phyloP scores from a whole-genome alignment of 495 filamentous ascomycete genomes.

The Penicillium manginii region DNA sequence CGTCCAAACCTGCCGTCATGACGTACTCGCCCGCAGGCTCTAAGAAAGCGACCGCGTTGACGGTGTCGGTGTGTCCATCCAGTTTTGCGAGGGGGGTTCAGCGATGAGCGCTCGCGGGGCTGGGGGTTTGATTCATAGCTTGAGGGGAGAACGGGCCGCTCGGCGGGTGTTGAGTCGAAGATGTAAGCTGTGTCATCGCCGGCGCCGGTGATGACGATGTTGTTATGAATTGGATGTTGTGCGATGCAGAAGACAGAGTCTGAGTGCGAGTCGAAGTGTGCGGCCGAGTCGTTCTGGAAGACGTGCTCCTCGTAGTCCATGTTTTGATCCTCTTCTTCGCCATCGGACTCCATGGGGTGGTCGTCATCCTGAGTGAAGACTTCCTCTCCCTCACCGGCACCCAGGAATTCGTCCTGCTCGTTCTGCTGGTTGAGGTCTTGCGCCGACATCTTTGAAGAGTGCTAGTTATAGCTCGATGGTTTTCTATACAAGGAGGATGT shows the following conservation, averaged over 20 bases:
- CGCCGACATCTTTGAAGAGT: conserved; percentile 46
- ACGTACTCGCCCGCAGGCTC: conserved; percentile 81
- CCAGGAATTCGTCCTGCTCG: conserved; percentile 62
- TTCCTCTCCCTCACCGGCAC: conserved; percentile 73
- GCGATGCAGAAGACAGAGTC: conserved; percentile 93
- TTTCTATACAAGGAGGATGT: neutral
- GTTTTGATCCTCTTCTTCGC: conserved; percentile 54
- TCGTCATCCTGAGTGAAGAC: conserved; percentile 69
- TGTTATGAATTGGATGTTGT: conserved; percentile 79
- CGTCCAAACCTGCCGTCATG: conserved; percentile 86
- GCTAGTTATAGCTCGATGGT: neutral
- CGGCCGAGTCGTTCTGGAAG: conserved; percentile 86
- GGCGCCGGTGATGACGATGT: conserved; percentile 85
- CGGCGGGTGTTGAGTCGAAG: conserved; percentile 68
- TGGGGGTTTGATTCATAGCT: conserved; percentile 72
- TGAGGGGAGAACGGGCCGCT: conserved; percentile 67
- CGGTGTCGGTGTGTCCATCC: conserved; percentile 86
- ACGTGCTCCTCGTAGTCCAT: conserved; percentile 66
- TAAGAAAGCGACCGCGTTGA: conserved; percentile 85
- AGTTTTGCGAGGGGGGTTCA: conserved; percentile 67
- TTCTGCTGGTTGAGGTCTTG: conserved; percentile 51
- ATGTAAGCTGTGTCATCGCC: conserved; percentile 84
- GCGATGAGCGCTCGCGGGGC: conserved; percentile 59
- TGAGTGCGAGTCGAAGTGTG: conserved; percentile 86
- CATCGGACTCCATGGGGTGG: conserved; percentile 71